phyloP scores from a whole-genome alignment of 164 flowering plant species.

The Magnolia officinalis region DNA sequence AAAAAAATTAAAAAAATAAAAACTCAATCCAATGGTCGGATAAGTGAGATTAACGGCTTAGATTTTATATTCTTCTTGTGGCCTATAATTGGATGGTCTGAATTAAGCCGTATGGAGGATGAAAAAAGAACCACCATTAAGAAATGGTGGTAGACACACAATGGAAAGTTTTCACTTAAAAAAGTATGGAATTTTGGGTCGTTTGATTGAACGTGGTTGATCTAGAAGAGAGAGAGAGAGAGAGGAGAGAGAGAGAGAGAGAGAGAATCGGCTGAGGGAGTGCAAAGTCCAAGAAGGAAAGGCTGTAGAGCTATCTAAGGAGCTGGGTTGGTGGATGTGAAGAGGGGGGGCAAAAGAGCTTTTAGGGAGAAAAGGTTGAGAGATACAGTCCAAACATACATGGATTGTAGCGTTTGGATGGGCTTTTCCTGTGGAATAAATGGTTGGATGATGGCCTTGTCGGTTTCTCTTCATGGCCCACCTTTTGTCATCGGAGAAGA shows the following conservation, averaged over 20 bases:
- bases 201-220: constrained; percentile 20
- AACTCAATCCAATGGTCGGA: too few species aligned
- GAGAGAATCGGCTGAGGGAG: constrained; percentile 48
- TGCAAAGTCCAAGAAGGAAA: constrained; percentile 50
- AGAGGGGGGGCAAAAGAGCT: constrained; percentile 28
- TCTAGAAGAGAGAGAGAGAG: constrained; percentile 10
- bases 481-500: constrained; percentile 38
- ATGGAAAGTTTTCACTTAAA: not conserved
- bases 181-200: not conserved
- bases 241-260: constrained; percentile 24
- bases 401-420: constrained; percentile 54
- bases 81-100: too few species aligned
- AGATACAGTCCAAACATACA: constrained; percentile 31
- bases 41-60: too few species aligned
- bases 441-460: constrained; percentile 34
- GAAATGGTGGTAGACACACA: not conserved
- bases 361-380: constrained; percentile 26
- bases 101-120: too few species aligned
- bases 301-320: constrained; percentile 21
- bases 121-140: too few species aligned
- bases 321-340: constrained; percentile 21
- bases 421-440: constrained; percentile 47
- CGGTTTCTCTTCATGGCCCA: constrained; percentile 27
- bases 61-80: too few species aligned
- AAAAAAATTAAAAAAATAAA: too few species aligned